Evolutionary conservation across 345 rosid genomes (phyloP).

Genomic region (Carallia brachiata): DNA sequence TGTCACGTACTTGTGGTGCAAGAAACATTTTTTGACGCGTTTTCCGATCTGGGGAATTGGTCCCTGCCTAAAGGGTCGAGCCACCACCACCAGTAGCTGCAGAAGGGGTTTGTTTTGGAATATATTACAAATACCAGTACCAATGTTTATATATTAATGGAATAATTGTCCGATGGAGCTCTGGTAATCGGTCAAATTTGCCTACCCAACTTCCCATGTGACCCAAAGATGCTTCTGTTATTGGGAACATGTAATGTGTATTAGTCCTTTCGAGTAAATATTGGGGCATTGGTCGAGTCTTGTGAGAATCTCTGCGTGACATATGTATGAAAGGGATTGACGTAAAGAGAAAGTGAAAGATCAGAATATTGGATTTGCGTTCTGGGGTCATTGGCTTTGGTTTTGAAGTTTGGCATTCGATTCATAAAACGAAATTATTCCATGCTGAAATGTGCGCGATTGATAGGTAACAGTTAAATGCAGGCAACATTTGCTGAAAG

Average conservation of each 20-base stretch:
- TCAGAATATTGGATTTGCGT: conserved; percentile 9
- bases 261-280: conserved; percentile 5
- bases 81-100: conserved; percentile 15
- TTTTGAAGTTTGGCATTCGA: background rate
- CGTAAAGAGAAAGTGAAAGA: conserved; percentile 7
- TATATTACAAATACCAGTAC: background rate
- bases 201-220: conserved; percentile 41
- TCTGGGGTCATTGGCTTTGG: background rate
- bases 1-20: conserved; percentile 17
- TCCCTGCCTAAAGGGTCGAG: conserved; percentile 52
- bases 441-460: no score
- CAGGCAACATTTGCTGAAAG: no score
- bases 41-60: conserved; percentile 20
- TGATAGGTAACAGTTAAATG: no score
- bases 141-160: background rate
- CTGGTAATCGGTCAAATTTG: conserved; percentile 21
- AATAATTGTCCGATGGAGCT: background rate
- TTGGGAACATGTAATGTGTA: conserved; percentile 42
- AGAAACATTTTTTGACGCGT: conserved; percentile 12
- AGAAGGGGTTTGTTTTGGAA: conserved; percentile 3
- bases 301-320: background rate
- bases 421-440: conserved; percentile 1
- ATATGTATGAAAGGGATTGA: conserved; percentile 15
- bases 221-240: conserved; percentile 34
- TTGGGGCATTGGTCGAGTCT: conserved; percentile 17